Evolutionary conservation across 164 flowering plant genomes (phyloP), one percentile per base, ranked within the genome.

Genomic region (Piper longum): DNA sequence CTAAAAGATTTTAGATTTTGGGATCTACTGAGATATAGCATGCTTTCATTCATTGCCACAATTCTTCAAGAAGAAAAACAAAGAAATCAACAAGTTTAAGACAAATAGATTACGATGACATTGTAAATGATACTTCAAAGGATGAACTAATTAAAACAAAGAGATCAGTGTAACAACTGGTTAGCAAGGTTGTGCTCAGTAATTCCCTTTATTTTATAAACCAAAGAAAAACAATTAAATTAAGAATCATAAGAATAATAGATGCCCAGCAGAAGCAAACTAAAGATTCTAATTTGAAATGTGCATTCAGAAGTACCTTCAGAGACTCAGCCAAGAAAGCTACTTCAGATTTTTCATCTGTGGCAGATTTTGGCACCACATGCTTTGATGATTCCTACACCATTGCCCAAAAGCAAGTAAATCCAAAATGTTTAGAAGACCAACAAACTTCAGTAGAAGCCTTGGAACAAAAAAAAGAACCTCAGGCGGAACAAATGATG

Each of bases 401-500:
- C 56, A 0, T 54, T 16, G 17, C 16, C 43, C 17, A 42, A 1
- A 55, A 6, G 48, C 8, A 17, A 36, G 8, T 5, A 55, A 43
- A 16, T 13, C 26, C 13, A 54, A n/a, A 42, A 52, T 14, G 41
- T 36, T 57, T 39, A 8, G 52, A 41, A 44, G 48, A 62, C 16
- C 4, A n/a, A 5, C 13, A 41, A 45, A 11, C 5, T 52, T 26
- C 3, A 1, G 19, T 42, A 4, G 4, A 56, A 64, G 26, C 6
- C 48, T 65, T 48, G 9, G 57, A 17, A 16, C 26, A 14, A 45
- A 41, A 58, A 58, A 16, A 42, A 40, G 54, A 68, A 88, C 99
- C 95, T 81, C 63, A 3, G 99, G 98, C 66, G 98, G 87, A 70
- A 90, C 64, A 78, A 80, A 90, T 40, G 91, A 85, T 44, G 77